A percentile compares a stretch with the other conserved stretches of the same genome.
Evolutionary conservation across 768 basidiomycete species (phyloP).

Genomic region (Phanerodontia chrysosporium): DNA sequence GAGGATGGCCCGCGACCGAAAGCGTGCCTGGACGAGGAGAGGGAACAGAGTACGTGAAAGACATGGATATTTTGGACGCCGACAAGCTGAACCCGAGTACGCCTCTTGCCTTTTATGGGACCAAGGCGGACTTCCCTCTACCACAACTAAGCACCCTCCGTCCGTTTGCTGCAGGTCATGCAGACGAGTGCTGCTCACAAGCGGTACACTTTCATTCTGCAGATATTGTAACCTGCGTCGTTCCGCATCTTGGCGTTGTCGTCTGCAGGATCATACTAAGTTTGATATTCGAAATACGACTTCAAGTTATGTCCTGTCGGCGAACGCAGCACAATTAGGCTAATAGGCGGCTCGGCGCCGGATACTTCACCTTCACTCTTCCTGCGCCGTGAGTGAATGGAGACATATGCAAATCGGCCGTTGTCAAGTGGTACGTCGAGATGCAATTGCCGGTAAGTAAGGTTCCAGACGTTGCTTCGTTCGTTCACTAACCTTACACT

Average conservation of each 20-base stretch:
- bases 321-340: not conserved
- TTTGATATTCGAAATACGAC: not conserved
- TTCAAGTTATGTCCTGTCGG: not conserved
- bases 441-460: not conserved
- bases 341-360: not conserved
- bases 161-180: no score
- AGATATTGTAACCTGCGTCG: no score
- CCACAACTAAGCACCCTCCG: no score
- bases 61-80: no score
- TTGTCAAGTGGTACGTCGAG: not conserved
- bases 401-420: not conserved
- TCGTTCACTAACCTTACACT: not conserved
- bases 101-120: no score
- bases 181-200: no score
- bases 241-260: not conserved
- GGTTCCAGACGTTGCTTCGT: not conserved
- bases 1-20: no score
- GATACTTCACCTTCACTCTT: not conserved
- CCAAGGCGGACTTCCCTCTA: no score
- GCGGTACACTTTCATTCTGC: no score
- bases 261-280: not conserved
- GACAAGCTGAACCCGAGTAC: no score
- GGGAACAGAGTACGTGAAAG: no score
- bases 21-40: no score
- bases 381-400: not conserved